Evolutionary conservation across 805 yeast genomes (phyloP).

Genomic region (Ogataea methylovora): DNA sequence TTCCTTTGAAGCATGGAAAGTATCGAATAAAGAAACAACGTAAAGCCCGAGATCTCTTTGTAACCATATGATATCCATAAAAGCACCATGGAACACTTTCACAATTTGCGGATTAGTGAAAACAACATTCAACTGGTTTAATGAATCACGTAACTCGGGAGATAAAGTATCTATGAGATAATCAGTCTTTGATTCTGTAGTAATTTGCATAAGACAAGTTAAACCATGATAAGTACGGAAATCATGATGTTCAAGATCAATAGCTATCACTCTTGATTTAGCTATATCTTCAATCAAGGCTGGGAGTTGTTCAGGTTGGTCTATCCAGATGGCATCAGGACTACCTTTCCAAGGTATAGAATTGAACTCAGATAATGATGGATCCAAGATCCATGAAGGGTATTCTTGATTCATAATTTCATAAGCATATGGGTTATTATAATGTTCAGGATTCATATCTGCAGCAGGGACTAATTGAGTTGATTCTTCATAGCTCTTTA

Average conservation of each 20-base stretch:
- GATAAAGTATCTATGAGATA: slow-evolving; percentile 82
- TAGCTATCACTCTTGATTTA: slow-evolving; percentile 61
- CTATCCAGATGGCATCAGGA: slow-evolving; percentile 67
- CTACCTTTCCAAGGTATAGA: slow-evolving; percentile 55
- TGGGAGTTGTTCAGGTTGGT: slow-evolving; percentile 41
- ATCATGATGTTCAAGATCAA: slow-evolving; percentile 96
- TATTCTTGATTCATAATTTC: slow-evolving; percentile 71
- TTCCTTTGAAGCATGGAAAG: slow-evolving; percentile 79
- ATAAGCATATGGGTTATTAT: slow-evolving; percentile 69
- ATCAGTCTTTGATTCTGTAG: slow-evolving; percentile 54
- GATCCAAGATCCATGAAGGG: slow-evolving; percentile 47
- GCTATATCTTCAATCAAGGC: slow-evolving; percentile 48
- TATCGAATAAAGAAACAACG: slow-evolving; percentile 84
- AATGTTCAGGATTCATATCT: slow-evolving; percentile 45
- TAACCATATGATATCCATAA: slow-evolving; percentile 94
- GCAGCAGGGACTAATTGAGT: slow-evolving; percentile 28
- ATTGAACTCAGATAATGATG: slow-evolving; percentile 16
- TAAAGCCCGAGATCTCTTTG: slow-evolving; percentile 93
- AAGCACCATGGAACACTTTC: slow-evolving; percentile 94
- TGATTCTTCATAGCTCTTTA: slow-evolving; percentile 48
- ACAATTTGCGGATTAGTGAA: slow-evolving; percentile 76
- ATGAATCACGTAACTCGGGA: slow-evolving; percentile 53
- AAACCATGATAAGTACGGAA: slow-evolving; percentile 84
- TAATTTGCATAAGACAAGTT: slow-evolving; percentile 89
- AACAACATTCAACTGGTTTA: slow-evolving; percentile 58